A percentile compares a stretch with the other conserved stretches of the same genome.
Evolutionary conservation across 768 basidiomycete species (phyloP).

Genomic region (Daedaleopsis sinensis): DNA sequence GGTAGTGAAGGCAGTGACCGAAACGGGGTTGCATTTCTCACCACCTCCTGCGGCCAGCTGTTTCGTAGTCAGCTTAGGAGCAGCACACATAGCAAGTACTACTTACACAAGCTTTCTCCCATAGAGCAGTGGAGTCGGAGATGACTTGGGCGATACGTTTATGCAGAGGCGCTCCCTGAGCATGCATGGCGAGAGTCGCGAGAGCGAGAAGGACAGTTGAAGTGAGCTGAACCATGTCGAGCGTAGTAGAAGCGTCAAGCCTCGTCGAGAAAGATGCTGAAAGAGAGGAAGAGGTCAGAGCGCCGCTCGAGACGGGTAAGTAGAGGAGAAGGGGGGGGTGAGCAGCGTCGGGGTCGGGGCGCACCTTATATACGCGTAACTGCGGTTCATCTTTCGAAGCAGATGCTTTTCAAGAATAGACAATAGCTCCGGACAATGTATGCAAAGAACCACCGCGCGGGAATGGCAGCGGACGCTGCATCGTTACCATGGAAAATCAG

Average conservation of each 20-base stretch:
- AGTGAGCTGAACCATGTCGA: slow-evolving; percentile 36
- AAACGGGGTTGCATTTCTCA: slow-evolving; percentile 56
- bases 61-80: neutral
- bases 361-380: slow-evolving; percentile 2
- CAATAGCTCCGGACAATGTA: slow-evolving; percentile 8
- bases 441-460: neutral
- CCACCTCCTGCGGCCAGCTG: slow-evolving; percentile 60
- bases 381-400: neutral
- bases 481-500: neutral
- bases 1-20: slow-evolving; percentile 56
- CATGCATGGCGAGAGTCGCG: slow-evolving; percentile 32
- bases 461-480: neutral
- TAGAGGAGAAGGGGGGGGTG: neutral
- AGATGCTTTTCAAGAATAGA: neutral
- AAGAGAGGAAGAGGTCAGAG: slow-evolving; percentile 9
- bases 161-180: slow-evolving; percentile 31
- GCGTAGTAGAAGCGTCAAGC: slow-evolving; percentile 14
- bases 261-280: neutral
- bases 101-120: slow-evolving; percentile 58
- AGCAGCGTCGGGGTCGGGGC: neutral
- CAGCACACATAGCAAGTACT: neutral
- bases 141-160: slow-evolving; percentile 57
- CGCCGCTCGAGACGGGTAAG: slow-evolving; percentile 13
- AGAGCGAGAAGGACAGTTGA: slow-evolving; percentile 36
- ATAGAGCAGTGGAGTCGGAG: slow-evolving; percentile 47